Conservation (phyloP, 148 eudicot genomes). For the Camellia lanceoleosa region DNA sequence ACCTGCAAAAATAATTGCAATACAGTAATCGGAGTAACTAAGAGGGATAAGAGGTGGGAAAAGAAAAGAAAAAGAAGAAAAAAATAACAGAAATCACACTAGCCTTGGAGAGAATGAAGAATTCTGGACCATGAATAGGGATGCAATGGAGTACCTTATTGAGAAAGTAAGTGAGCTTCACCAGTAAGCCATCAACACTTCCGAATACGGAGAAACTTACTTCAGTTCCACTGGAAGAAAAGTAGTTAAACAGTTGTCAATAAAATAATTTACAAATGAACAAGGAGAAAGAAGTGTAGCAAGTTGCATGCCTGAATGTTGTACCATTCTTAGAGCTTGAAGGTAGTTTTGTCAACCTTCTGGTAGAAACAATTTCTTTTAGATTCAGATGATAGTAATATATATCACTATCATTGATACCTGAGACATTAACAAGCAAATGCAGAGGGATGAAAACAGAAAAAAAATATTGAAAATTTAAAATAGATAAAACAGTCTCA, state of each 20-base stretch:
- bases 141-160: constrained; percentile 48
- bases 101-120: constrained; percentile 1
- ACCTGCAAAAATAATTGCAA: constrained; percentile 50
- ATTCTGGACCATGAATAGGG: neutral
- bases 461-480: neutral
- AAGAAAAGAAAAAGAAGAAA: too few relatives aligned
- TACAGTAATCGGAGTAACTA: neutral
- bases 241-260: constrained; percentile 8
- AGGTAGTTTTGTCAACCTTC: constrained; percentile 52
- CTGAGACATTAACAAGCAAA: constrained; percentile 32
- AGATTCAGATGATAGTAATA: constrained; percentile 53
- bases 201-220: constrained; percentile 50
- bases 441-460: constrained; percentile 5
- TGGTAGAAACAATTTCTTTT: constrained; percentile 44
- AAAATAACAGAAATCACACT: neutral
- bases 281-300: constrained; percentile 6
- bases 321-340: constrained; percentile 64
- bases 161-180: constrained; percentile 38
- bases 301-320: constrained; percentile 58
- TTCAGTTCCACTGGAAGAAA: constrained; percentile 77
- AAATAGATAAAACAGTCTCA: too few relatives aligned
- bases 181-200: constrained; percentile 36
- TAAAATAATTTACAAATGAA: neutral
- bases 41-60: neutral
- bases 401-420: constrained; percentile 52